These are phyloP conservation scores for Clitocybe nebularis DNA, from an alignment of 1,284 basidiomycete genomes.

Conservation along the genomic window DNA sequence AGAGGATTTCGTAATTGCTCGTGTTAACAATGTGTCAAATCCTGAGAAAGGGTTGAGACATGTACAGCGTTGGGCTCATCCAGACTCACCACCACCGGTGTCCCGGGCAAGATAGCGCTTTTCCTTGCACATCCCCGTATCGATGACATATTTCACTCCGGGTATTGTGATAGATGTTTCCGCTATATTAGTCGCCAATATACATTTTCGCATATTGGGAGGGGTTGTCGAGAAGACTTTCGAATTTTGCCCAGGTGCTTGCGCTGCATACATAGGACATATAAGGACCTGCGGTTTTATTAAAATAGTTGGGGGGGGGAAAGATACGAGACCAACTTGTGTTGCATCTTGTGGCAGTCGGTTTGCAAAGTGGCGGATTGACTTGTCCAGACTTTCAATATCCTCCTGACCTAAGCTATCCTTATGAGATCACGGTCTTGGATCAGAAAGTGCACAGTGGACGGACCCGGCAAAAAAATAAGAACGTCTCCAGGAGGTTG, in stretches of 20 bases:
- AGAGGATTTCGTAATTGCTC: constrained; percentile 85
- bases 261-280: constrained; percentile 82
- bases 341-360: constrained; percentile 55
- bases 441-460: background rate
- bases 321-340: constrained; percentile 37
- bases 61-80: too few relatives aligned
- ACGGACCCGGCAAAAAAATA: constrained; percentile 84
- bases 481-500: constrained; percentile 85
- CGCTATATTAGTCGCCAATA: constrained; percentile 95
- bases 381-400: constrained; percentile 83
- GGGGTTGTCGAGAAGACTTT: constrained; percentile 77
- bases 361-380: constrained; percentile 63
- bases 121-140: constrained; percentile 94
- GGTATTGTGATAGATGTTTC: constrained; percentile 98
- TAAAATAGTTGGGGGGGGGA: constrained; percentile 6
- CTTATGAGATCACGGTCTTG: constrained; percentile 4
- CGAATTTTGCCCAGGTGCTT: constrained; percentile 75
- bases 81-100: constrained; percentile 63
- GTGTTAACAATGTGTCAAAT: constrained; percentile 85
- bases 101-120: constrained; percentile 77
- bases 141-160: constrained; percentile 92
- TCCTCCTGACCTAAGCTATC: constrained; percentile 80
- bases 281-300: constrained; percentile 67
- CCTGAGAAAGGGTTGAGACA: constrained; percentile 51
- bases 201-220: constrained; percentile 77